Conservation (phyloP, 495 filamentous ascomycete genomes). For the Beverwykella pulmonaria region DNA sequence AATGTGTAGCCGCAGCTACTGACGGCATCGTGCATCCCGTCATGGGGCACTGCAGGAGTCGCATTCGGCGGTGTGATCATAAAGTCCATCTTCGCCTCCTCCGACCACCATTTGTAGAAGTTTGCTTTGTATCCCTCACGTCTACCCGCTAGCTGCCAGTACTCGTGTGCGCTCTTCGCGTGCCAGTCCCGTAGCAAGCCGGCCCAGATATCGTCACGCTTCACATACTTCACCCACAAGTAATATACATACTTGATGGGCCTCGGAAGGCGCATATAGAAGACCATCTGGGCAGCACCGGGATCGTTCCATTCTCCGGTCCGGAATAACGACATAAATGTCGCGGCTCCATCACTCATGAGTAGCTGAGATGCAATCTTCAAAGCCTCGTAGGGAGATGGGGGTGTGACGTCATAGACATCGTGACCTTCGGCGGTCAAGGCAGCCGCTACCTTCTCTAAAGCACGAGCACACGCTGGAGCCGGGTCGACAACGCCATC, state of each 20-base stretch:
- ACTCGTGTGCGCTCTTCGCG: conserved; percentile 68
- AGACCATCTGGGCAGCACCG: conserved; percentile 73
- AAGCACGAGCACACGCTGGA: conserved; percentile 78
- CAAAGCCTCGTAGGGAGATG: conserved; percentile 73
- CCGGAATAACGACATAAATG: conserved; percentile 75
- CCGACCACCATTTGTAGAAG: conserved; percentile 84
- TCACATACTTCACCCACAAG: conserved; percentile 81
- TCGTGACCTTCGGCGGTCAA: conserved; percentile 73
- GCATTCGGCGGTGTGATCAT: conserved; percentile 86
- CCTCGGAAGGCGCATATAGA: conserved; percentile 71
- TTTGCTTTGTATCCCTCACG: conserved; percentile 74
- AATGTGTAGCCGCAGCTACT: conserved; percentile 94
- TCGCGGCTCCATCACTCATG: conserved; percentile 83
- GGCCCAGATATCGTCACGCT: conserved; percentile 75
- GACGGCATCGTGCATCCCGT: conserved; percentile 83
- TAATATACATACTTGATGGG: conserved; percentile 86
- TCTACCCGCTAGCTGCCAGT: conserved; percentile 77
- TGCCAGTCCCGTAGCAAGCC: conserved; percentile 72
- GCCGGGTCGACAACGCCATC: conserved; percentile 88
- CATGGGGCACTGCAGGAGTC: conserved; percentile 84
- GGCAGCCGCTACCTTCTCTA: conserved; percentile 69
- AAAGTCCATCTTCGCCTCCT: conserved; percentile 65
- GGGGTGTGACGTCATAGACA: conserved; percentile 69
- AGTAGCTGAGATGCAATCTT: conserved; percentile 81
- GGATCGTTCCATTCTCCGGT: conserved; percentile 78